A percentile compares a stretch with the other conserved stretches of the same genome.
These are phyloP conservation scores for Volvox carteri DNA, from an alignment of 163 green algal genomes.

Conservation along the genomic window DNA sequence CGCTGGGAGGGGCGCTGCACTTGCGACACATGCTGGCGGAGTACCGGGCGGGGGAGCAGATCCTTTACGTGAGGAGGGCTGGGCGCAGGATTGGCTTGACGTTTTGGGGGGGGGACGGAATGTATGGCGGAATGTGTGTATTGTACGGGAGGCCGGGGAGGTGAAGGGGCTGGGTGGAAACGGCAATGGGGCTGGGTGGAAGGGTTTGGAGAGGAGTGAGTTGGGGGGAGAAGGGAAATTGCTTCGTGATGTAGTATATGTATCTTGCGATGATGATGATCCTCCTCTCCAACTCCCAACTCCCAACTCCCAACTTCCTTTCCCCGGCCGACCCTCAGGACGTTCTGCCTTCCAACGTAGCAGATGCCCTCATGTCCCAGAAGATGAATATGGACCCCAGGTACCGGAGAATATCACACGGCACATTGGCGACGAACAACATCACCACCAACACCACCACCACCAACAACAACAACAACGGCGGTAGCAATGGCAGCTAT, in stretches of 20 bases:
- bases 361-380: conserved; percentile 39
- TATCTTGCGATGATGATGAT: too few relatives aligned
- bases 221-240: too few relatives aligned
- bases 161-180: too few relatives aligned
- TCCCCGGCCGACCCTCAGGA: too few relatives aligned
- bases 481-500: neutral
- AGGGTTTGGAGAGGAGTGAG: too few relatives aligned
- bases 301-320: neutral
- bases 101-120: too few relatives aligned
- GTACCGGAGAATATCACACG: neutral
- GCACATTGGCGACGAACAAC: neutral
- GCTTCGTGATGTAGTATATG: too few relatives aligned
- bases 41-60: conserved; percentile 49
- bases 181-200: too few relatives aligned
- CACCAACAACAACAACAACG: neutral
- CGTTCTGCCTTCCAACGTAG: conserved; percentile 49
- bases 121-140: too few relatives aligned
- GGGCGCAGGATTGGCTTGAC: too few relatives aligned
- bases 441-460: neutral
- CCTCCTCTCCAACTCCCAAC: neutral
- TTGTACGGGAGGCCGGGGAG: too few relatives aligned
- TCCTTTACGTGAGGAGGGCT: conserved; percentile 42
- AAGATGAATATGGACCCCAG: conserved; percentile 34
- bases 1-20: conserved; percentile 51
- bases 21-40: conserved; percentile 49